Base-by-base conservation (phyloP, 192 early-diverging fungal genomes). In the Chytriomyces sp. region DNA sequence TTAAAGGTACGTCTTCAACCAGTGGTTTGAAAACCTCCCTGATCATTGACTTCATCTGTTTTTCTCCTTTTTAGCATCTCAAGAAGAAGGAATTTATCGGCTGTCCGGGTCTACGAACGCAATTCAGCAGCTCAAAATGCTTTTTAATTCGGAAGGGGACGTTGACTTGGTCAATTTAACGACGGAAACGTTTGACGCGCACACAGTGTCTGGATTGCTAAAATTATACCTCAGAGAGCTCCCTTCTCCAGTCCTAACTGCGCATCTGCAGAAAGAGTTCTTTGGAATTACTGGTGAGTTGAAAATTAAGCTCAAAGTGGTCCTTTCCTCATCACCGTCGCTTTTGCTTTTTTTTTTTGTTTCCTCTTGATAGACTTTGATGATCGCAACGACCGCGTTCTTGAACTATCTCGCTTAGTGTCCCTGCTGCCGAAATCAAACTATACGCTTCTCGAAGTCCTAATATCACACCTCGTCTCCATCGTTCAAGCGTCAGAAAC, bases 41-140 rank as follows among this genome's bases (percentile, higher is more conserved):
- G 61, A 57, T 43, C 13, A 61, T 20, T 48, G 28, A 45, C 26
- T 16, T 5, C 5, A n/a, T 13, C 24, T 26, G n/a, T 45, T 11
- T 24, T 5, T 18, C 26, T 64, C 9, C 69, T 43, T 16, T 16
- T 6, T 61, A 79, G 97, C 96, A 7, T 89, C 85, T 64, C 77
- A 92, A 24, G 97, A 99, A 73, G 96, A 98, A 82, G 97, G 97
- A 5, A 92, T 99, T 45, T 99, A 98, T 84, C 91, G 97, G 11
- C 84, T 96, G 77, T 94, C 91, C 48, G 97, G 97, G 28, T 89
- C 90, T 43, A 85, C 90, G 35, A 77, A 84, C 7, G 86, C 89
- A 45, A 93, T 98, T 75, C 88, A 92, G 69, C 69, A 65, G 62
- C 84, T 99, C 66, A 93, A 92, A 82, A 90, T 91, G 53, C 83